These are phyloP conservation scores for Penicillium concentricum DNA, from an alignment of 2,329 filamentous ascomycete genomes.

Conservation along the genomic window DNA sequence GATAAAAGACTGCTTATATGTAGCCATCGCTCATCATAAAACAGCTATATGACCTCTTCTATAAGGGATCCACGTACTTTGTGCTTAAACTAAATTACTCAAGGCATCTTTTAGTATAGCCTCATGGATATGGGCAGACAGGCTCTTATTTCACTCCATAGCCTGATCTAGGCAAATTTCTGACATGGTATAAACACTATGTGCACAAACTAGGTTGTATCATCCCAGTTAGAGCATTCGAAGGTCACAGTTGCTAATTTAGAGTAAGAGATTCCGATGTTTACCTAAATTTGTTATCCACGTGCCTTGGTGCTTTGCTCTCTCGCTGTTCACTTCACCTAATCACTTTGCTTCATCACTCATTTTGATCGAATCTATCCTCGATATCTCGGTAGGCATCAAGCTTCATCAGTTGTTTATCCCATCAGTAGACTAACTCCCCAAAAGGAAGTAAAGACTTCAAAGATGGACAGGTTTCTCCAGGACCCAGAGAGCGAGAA, in stretches of 20 bases:
- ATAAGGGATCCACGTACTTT: background rate
- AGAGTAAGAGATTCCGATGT: background rate
- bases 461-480: background rate
- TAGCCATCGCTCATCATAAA: background rate
- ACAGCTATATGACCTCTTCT: background rate
- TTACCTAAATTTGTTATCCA: background rate
- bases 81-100: no score
- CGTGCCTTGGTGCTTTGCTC: background rate
- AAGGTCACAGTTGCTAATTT: background rate
- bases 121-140: background rate
- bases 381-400: background rate
- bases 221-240: background rate
- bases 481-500: background rate
- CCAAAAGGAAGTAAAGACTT: background rate
- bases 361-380: background rate
- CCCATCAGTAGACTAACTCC: background rate
- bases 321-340: background rate
- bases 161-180: background rate
- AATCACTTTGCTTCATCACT: background rate
- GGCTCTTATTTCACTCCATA: background rate
- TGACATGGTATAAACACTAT: no score
- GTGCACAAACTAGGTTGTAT: no score
- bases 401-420: background rate
- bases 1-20: no score
- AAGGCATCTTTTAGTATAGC: background rate